phyloP scores from a whole-genome alignment of 2,329 filamentous ascomycete genomes.

The Colletotrichum euphorbiae region DNA sequence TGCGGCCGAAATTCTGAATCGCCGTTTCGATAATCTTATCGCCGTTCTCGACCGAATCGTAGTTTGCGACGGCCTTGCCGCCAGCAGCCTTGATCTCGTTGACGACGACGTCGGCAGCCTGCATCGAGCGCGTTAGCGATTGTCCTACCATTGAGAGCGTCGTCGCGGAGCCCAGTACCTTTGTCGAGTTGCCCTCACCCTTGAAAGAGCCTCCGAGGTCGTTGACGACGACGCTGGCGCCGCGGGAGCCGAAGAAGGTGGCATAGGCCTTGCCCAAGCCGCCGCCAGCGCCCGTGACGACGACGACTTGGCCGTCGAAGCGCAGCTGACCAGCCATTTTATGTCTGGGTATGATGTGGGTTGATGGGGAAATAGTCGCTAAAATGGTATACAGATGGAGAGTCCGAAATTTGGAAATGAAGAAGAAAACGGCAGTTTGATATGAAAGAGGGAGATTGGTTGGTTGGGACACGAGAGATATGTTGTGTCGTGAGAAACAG shows the following conservation, averaged over 20 bases:
- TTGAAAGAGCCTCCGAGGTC: constrained; percentile 94
- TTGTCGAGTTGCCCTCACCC: constrained; percentile 87
- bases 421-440: neutral
- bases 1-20: constrained; percentile 82
- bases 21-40: constrained; percentile 94
- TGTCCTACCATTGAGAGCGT: neutral
- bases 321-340: constrained; percentile 76
- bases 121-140: constrained; percentile 42
- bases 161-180: constrained; percentile 65
- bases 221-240: constrained; percentile 96
- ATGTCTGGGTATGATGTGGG: constrained; percentile 38
- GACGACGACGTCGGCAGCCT: constrained; percentile 87
- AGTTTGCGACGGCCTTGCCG: constrained; percentile 97
- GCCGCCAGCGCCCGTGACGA: constrained; percentile 84
- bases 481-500: neutral
- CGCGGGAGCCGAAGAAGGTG: constrained; percentile 89
- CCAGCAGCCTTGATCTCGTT: constrained; percentile 86
- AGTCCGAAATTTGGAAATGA: neutral
- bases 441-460: neutral
- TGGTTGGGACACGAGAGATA: too few species aligned
- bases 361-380: constrained; percentile 9
- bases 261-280: constrained; percentile 86
- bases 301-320: constrained; percentile 86
- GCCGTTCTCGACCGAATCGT: constrained; percentile 93
- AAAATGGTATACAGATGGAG: neutral